These are phyloP conservation scores for Phytomonas sp. DNA, from an alignment of 208 protist genomes.

Conservation along the genomic window DNA sequence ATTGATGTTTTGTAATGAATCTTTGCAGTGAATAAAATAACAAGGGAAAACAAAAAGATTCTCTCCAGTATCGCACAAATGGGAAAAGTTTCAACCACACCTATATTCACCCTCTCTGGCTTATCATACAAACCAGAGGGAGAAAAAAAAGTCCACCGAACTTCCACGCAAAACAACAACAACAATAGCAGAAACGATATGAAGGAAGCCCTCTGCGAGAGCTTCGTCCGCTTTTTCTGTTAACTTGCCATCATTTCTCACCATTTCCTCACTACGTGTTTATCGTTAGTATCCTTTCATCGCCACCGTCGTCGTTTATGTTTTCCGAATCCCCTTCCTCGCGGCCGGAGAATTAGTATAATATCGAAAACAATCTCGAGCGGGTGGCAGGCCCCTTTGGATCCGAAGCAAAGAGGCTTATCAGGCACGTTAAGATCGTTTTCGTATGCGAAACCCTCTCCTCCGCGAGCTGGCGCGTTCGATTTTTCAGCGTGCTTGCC, in stretches of 20 bases:
- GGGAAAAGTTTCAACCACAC: no score
- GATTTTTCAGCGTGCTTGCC: not conserved
- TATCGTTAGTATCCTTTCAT: no score
- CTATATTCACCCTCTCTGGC: no score
- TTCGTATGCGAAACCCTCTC: conserved; percentile 40
- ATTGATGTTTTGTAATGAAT: no score
- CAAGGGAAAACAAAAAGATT: no score
- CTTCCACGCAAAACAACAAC: not conserved
- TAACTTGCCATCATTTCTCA: not conserved
- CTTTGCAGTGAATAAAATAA: no score
- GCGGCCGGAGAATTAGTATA: conserved; percentile 52
- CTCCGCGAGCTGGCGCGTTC: conserved; percentile 4
- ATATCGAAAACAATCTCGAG: conserved; percentile 52
- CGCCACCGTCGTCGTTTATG: no score
- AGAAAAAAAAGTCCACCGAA: no score
- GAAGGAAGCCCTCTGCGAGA: not conserved
- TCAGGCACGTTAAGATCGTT: conserved; percentile 45
- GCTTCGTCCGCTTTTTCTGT: conserved; percentile 3
- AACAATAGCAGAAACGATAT: not conserved
- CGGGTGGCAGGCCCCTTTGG: conserved; percentile 56
- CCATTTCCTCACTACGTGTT: not conserved
- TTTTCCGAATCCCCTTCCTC: no score
- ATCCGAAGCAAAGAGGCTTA: conserved; percentile 59
- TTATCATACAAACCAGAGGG: no score
- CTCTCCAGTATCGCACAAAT: no score